These are phyloP conservation scores for Myxozyma vanderwaltii DNA, from an alignment of 805 yeast genomes.

Conservation along the genomic window DNA sequence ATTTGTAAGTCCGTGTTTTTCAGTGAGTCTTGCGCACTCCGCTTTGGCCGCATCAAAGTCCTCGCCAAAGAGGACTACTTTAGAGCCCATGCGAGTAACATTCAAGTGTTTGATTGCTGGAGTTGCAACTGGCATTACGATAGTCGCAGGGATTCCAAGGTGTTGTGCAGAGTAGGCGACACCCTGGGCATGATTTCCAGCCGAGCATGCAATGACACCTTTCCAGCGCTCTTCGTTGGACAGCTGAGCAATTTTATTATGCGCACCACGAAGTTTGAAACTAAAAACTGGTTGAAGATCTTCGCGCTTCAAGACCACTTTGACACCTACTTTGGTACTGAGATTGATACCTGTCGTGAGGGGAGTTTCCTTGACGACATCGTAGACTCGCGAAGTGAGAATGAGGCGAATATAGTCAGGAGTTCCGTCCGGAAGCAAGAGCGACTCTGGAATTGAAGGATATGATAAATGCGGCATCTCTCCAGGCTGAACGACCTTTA, in stretches of 20 bases:
- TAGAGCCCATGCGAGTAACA: constrained; percentile 89
- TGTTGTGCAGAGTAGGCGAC: constrained; percentile 90
- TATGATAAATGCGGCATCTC: too few species aligned
- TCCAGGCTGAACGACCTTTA: too few species aligned
- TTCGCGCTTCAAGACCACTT: constrained; percentile 82
- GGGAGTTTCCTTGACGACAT: constrained; percentile 90
- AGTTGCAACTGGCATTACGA: constrained; percentile 97
- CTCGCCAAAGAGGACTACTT: constrained; percentile 89
- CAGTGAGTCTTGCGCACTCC: constrained; percentile 76
- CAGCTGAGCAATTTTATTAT: constrained; percentile 91
- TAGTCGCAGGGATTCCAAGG: constrained; percentile 87
- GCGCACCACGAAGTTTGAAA: constrained; percentile 96
- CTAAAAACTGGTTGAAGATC: constrained; percentile 93
- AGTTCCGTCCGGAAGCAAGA: constrained; percentile 49
- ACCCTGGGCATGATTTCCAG: constrained; percentile 99
- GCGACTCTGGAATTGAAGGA: constrained; percentile 24
- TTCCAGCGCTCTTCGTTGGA: constrained; percentile 57
- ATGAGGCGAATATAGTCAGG: constrained; percentile 95
- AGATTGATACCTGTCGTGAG: constrained; percentile 72
- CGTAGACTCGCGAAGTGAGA: constrained; percentile 90
- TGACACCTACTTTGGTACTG: constrained; percentile 72
- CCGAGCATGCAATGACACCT: constrained; percentile 97
- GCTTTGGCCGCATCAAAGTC: constrained; percentile 94
- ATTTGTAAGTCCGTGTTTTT: constrained; percentile 73
- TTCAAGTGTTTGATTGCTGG: constrained; percentile 93